Evolutionary conservation across 805 yeast genomes (phyloP), one percentile per base, ranked within the genome.

Genomic region (Lipomyces chichibuensis): DNA sequence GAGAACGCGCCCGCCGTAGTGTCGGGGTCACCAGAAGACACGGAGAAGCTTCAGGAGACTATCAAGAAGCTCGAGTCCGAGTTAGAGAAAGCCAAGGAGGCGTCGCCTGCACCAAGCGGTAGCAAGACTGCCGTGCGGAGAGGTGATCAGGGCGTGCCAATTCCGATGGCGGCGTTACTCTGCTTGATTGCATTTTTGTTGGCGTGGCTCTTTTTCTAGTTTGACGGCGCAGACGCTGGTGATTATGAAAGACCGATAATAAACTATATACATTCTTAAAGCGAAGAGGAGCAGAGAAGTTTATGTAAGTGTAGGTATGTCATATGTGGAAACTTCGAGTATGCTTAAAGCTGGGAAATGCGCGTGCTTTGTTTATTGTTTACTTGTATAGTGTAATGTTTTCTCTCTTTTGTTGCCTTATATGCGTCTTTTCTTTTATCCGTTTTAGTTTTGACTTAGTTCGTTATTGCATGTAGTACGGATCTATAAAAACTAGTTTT

Each of bases 121-220:
- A 52, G 25, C 33, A 11, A 69, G 27, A 17, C 62, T 25, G 51
- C 74, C 39, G 59, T 39, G 23, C 59, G 72, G 29, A 51, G 72
- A 65, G 76, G 81, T n/a, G 77, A 77, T 60, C 76, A 74, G 66
- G 88, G 87, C 17, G 79, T 88, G 57, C 83, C 90, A 25, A 78
- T 85, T 53, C 86, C 87, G 37, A 77, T 84, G 62, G 87, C 89
- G 71, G 76, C 83, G 71, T 75, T 80, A 79, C 83, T 82, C 76
- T 91, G 87, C 73, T 80, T 84, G 55, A 74, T 86, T 65, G 84
- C 86, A 43, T 79, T 86, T 74, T 75, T 85, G 58, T 79, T 89
- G 69, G 94, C 92, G 62, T 89, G 92, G 91, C 82, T 87, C 77
- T 84, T 88, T 73, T 87, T 87, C 74, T 88, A 81, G 79, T 5